Evolutionary conservation across 169 alveolate species (phyloP).

Genomic region (Plasmodium cynomolgi): DNA sequence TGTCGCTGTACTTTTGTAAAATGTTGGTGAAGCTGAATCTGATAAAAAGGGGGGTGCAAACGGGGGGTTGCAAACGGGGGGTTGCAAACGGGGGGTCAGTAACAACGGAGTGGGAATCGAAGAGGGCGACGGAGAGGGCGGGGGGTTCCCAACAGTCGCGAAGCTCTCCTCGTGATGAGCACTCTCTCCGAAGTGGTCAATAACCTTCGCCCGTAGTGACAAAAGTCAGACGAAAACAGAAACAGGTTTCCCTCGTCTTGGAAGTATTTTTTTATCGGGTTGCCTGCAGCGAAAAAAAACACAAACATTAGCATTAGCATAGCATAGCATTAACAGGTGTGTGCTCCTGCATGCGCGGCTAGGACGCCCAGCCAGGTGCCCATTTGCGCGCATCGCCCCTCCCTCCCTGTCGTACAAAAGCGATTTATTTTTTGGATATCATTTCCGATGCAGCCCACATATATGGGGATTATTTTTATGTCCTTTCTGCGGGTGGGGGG

Average conservation of each 20-base stretch:
- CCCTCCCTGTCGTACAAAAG: constrained; percentile 5
- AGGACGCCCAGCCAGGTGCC: background rate
- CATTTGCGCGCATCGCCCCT: background rate
- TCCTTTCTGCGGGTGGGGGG: constrained; percentile 16
- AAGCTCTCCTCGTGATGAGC: background rate
- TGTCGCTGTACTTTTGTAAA: constrained; percentile 43
- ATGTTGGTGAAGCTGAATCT: constrained; percentile 67
- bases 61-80: background rate
- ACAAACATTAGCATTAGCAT: constrained; percentile 89
- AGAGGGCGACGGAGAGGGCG: background rate
- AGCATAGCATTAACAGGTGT: constrained; percentile 77
- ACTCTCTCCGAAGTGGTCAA: background rate
- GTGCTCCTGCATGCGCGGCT: background rate
- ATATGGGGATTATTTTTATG: constrained; percentile 65
- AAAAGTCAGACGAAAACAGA: constrained; percentile 93
- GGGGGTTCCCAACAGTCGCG: background rate
- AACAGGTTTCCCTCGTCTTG: constrained; percentile 84
- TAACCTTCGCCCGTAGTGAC: constrained; percentile 94
- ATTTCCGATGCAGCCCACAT: constrained; percentile 67
- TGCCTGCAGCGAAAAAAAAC: constrained; percentile 78
- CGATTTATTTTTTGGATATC: constrained; percentile 28
- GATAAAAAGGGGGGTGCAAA: background rate
- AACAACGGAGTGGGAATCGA: background rate
- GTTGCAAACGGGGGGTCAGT: background rate
- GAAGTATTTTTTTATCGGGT: constrained; percentile 87